Evolutionary conservation across 108 stramenopile species (phyloP).

Genomic region (Skeletonema costatum): DNA sequence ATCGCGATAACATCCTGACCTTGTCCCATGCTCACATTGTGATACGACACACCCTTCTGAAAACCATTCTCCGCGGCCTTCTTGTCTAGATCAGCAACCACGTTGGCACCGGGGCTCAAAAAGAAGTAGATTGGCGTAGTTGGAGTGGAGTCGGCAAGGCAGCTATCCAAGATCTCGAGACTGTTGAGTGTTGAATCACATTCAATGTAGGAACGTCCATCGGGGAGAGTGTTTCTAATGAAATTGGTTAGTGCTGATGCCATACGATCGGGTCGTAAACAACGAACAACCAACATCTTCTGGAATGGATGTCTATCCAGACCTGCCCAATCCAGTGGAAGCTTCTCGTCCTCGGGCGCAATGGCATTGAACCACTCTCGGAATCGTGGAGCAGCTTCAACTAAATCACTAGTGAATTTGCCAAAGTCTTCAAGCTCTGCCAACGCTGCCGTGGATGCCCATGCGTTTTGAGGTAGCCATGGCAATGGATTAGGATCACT

Average conservation of each 20-base stretch:
- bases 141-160: slow-evolving; percentile 75
- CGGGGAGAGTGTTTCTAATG: slow-evolving; percentile 71
- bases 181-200: slow-evolving; percentile 87
- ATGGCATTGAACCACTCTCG: slow-evolving; percentile 90
- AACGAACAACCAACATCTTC: slow-evolving; percentile 92
- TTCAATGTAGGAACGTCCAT: slow-evolving; percentile 81
- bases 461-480: slow-evolving; percentile 83
- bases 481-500: slow-evolving; percentile 70
- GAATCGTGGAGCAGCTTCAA: slow-evolving; percentile 90
- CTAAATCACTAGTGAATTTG: slow-evolving; percentile 79
- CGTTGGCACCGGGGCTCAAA: slow-evolving; percentile 89
- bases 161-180: slow-evolving; percentile 78
- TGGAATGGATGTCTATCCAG: slow-evolving; percentile 88
- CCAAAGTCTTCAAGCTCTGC: slow-evolving; percentile 83
- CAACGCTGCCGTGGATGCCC: slow-evolving; percentile 72
- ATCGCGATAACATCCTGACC: slow-evolving; percentile 91
- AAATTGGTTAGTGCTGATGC: slow-evolving; percentile 76
- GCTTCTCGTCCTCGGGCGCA: slow-evolving; percentile 89
- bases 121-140: slow-evolving; percentile 93
- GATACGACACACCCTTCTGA: slow-evolving; percentile 83
- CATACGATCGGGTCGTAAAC: slow-evolving; percentile 89
- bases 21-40: slow-evolving; percentile 95
- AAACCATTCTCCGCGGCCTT: slow-evolving; percentile 84
- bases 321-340: slow-evolving; percentile 89
- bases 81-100: slow-evolving; percentile 86